Conservation (phyloP, 371 early-diverging fungal genomes). For the Mortierella polycephala region DNA sequence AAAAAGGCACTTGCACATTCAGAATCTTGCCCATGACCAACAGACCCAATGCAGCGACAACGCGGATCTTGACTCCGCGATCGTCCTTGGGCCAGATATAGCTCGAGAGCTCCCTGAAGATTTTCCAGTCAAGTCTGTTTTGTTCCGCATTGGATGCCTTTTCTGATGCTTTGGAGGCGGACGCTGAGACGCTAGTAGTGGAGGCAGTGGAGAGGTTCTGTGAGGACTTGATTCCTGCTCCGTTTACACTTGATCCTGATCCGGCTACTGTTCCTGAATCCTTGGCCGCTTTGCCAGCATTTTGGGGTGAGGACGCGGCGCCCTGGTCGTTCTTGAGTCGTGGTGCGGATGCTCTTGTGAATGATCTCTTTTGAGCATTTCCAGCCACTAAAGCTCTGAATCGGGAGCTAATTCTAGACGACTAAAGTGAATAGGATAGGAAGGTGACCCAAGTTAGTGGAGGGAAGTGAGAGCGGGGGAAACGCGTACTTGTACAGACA, state of each 20-base stretch:
- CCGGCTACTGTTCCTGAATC: slow-evolving; percentile 2
- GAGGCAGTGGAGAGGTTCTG: slow-evolving; percentile 9
- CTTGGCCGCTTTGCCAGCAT: slow-evolving; percentile 3
- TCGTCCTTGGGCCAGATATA: slow-evolving; percentile 95
- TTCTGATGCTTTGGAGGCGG: slow-evolving; percentile 20
- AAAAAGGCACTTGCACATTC: slow-evolving; percentile 94
- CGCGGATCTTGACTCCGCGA: slow-evolving; percentile 81
- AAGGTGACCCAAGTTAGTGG: neutral
- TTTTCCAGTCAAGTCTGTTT: slow-evolving; percentile 66
- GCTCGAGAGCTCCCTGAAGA: slow-evolving; percentile 80
- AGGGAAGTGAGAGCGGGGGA: too few species aligned
- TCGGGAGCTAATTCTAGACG: slow-evolving; percentile 1
- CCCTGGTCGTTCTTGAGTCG: slow-evolving; percentile 11
- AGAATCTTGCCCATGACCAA: slow-evolving; percentile 86
- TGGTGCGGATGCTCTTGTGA: slow-evolving; percentile 23
- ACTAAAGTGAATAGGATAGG: neutral
- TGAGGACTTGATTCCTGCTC: slow-evolving; percentile 7
- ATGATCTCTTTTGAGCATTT: slow-evolving; percentile 23
- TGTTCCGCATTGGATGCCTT: slow-evolving; percentile 29
- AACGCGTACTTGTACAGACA: too few species aligned
- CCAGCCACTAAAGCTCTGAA: slow-evolving; percentile 2
- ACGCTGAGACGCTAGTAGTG: slow-evolving; percentile 4
- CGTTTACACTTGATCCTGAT: neutral
- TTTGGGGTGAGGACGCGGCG: neutral
- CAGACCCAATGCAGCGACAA: slow-evolving; percentile 82